Evolutionary conservation across 192 early-diverging fungal genomes (phyloP), one percentile per base, ranked within the genome.

Genomic region (Coemansia sp.): DNA sequence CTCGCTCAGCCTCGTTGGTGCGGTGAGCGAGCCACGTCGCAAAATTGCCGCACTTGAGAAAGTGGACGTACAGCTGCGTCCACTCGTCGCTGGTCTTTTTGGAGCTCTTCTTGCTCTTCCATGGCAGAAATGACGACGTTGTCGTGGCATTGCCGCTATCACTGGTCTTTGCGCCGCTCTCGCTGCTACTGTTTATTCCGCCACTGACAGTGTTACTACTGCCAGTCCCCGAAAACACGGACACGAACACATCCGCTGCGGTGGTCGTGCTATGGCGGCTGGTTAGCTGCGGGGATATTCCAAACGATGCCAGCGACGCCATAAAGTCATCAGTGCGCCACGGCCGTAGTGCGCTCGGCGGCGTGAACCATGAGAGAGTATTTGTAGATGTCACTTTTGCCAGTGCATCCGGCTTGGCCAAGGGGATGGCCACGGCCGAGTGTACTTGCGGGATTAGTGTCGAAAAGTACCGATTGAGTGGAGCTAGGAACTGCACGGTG

Each of bases 31-130:
- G 86, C 97, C 97, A 99, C 2, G 93, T 90, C 6, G 95, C 95
- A 88, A 99, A 99, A 69, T 96, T 98, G 51, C 93, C 91, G 51
- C 94, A 95, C 76, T 92, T 92, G 45, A 98, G 79, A 75, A 99
- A 99, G 59, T 88, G 88, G 36, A 78, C 69, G 79, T 99, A 99
- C 59, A 99, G 88, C 67, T 77, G 71, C 64, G 60, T 68, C 79
- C 79, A 82, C 66, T 93, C 92, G 46, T 88, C 83, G 53, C 89
- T 78, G 36, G 92, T 74, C 51, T 89, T 84, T 27, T 81, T 80
- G 14, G 79, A 7, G 37, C 64, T 63, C 69, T 72, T 69, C 46
- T 73, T 82, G 64, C 35, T 62, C 54, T 66, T 68, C 79, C 79
- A 82, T 29, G 67, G 66, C 66, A 59, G 54, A 41, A 76, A 76